Conservation (phyloP, 352 stramenopile species). For the Nothophytophthora sp. region DNA sequence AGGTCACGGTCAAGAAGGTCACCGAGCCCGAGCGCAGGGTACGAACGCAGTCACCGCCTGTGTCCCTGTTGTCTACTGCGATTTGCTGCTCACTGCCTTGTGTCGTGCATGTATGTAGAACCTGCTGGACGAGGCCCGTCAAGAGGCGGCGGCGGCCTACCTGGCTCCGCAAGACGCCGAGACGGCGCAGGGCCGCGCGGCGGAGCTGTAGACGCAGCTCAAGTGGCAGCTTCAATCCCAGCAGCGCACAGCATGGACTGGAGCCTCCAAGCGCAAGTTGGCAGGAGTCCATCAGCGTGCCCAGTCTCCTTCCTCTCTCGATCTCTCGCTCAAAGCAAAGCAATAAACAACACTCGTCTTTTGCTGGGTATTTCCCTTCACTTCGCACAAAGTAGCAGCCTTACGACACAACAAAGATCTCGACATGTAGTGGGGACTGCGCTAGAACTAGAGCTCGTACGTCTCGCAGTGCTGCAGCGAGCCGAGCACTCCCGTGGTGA, state of each 20-base stretch:
- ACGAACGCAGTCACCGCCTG: not conserved
- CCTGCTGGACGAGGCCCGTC: slow-evolving; percentile 40
- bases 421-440: not conserved
- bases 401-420: not conserved
- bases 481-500: slow-evolving; percentile 9
- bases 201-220: slow-evolving; percentile 24
- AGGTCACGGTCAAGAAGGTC: slow-evolving; percentile 42
- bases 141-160: slow-evolving; percentile 37
- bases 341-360: too few species aligned
- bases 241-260: not conserved
- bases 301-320: too few species aligned
- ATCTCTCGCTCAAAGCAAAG: too few species aligned
- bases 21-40: slow-evolving; percentile 31
- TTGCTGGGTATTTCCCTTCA: too few species aligned
- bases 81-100: slow-evolving; percentile 2
- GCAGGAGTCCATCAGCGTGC: too few species aligned
- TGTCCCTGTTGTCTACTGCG: not conserved
- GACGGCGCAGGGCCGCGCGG: slow-evolving; percentile 3
- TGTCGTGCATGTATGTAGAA: slow-evolving; percentile 24
- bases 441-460: not conserved
- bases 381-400: too few species aligned
- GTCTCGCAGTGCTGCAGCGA: slow-evolving; percentile 16
- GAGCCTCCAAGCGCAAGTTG: too few species aligned
- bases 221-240: not conserved
- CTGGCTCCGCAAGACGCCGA: slow-evolving; percentile 1